Conservation (phyloP, 1,139 yeast genomes). For the Kodamaea alishanica region DNA sequence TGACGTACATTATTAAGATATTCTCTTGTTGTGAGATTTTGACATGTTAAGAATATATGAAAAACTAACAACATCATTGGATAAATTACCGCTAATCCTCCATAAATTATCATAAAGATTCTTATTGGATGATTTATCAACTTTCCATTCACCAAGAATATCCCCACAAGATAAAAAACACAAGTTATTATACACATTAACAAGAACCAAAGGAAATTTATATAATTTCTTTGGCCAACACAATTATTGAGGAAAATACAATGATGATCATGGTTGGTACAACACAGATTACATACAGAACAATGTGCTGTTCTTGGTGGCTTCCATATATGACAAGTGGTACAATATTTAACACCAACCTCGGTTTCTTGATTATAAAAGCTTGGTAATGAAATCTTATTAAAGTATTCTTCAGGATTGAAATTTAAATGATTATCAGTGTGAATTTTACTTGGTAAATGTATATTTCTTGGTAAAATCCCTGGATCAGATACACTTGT, state of each 20-base stretch:
- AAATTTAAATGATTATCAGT: constrained; percentile 14
- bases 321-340: constrained; percentile 48
- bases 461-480: constrained; percentile 63
- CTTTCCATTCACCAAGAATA: constrained; percentile 23
- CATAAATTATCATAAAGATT: constrained; percentile 48
- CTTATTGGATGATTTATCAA: constrained; percentile 33
- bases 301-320: constrained; percentile 47
- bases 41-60: constrained; percentile 52
- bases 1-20: constrained; percentile 43
- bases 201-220: constrained; percentile 41
- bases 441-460: constrained; percentile 35
- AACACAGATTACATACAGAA: constrained; percentile 41
- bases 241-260: constrained; percentile 41
- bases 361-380: constrained; percentile 17
- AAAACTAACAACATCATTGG: constrained; percentile 51
- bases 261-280: constrained; percentile 44
- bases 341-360: constrained; percentile 45
- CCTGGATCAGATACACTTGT: constrained; percentile 72
- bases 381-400: constrained; percentile 53
- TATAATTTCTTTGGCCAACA: constrained; percentile 34
- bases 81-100: constrained; percentile 43
- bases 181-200: constrained; percentile 22
- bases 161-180: constrained; percentile 19
- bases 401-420: constrained; percentile 63
- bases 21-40: constrained; percentile 72